Base-by-base conservation (phyloP, 495 filamentous ascomycete species). In the Hyaloscypha hepaticicola region DNA sequence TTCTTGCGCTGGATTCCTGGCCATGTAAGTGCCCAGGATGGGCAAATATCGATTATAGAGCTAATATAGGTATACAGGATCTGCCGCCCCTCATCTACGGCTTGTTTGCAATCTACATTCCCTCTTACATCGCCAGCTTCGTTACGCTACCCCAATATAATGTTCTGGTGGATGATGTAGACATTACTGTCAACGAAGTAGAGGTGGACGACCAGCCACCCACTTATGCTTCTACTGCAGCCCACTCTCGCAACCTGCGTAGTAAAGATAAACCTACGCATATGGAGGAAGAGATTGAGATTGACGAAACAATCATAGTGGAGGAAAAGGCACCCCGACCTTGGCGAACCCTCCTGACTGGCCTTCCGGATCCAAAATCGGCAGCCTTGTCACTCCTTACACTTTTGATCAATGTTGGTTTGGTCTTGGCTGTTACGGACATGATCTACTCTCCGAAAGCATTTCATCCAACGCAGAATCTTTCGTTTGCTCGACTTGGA, bases 1-100 rank as follows among this genome's bases (percentile, higher is more conserved):
- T 97, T 97, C 73, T 77, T 97, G 26, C 81, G 95, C 86, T 97
- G 92, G 92, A 92, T 96, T 80, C 70, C 70, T 9, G 65, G 64
- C 24, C 63, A 67, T 64, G 67, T 68, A 67, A 79, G 74, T 58
- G 14, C 48, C 55, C 33, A 53, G 5, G 11, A 9, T 22, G 24
- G 63, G 53, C 26, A 33, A 31, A n/a, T 26, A 53, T 24, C 50
- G 7, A 4, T 16, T 24, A 12, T 9, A 24, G 26, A 11, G 50
- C 58, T 29, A 9, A 25, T 45, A 25, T 28, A 33, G 26, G 19
- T 3, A 62, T 34, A 22, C 60, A 88, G 85, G 74, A 79, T 41
- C 79, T 90, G 58, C 85, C 88, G 29, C 83, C 85, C 1, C 72
- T 88, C 2, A 81, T 96, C 58, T 86, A 89, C 66, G 85, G 90